Percentiles rank a stretch among this genome's conserved stretches.
These are phyloP conservation scores for Neocatenulostroma microsporum DNA, from an alignment of 2,329 filamentous ascomycete species.

Conservation along the genomic window DNA sequence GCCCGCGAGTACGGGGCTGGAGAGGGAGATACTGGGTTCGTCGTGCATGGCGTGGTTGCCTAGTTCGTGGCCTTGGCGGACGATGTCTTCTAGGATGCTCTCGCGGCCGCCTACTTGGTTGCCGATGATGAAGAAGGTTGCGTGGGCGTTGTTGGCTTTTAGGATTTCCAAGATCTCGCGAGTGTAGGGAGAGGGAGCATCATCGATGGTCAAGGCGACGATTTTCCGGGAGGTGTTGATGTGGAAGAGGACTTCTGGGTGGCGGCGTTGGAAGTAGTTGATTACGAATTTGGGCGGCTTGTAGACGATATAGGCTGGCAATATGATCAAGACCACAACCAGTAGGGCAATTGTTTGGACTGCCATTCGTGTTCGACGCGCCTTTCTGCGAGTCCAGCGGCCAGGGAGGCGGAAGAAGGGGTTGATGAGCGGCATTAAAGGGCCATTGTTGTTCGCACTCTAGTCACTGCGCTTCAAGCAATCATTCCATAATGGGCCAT, in stretches of 20 bases:
- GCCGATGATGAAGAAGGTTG: constrained; percentile 87
- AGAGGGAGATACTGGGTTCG: constrained; percentile 61
- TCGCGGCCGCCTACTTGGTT: constrained; percentile 56
- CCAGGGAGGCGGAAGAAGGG: constrained; percentile 27
- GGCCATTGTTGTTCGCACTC: constrained; percentile 10
- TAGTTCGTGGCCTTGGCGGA: constrained; percentile 52
- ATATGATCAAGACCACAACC: constrained; percentile 22
- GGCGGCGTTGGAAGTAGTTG: constrained; percentile 59
- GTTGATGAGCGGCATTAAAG: constrained; percentile 25
- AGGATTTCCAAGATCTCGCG: constrained; percentile 61
- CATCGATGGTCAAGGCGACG: constrained; percentile 79
- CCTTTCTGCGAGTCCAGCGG: constrained; percentile 25
- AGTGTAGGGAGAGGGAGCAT: constrained; percentile 69
- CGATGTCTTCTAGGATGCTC: constrained; percentile 42
- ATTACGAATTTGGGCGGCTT: constrained; percentile 70
- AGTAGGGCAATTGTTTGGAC: constrained; percentile 18
- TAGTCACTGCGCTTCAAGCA: too few species aligned
- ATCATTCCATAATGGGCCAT: too few species aligned
- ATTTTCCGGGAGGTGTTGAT: constrained; percentile 54
- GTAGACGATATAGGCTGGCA: constrained; percentile 63
- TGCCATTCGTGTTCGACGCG: constrained; percentile 26
- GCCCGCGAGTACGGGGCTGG: constrained; percentile 49
- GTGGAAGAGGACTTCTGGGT: constrained; percentile 74
- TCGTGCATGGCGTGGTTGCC: constrained; percentile 88
- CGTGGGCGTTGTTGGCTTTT: constrained; percentile 55